These are phyloP conservation scores for Penicillium dipodomyicola DNA, from an alignment of 495 filamentous ascomycete genomes.

Conservation along the genomic window DNA sequence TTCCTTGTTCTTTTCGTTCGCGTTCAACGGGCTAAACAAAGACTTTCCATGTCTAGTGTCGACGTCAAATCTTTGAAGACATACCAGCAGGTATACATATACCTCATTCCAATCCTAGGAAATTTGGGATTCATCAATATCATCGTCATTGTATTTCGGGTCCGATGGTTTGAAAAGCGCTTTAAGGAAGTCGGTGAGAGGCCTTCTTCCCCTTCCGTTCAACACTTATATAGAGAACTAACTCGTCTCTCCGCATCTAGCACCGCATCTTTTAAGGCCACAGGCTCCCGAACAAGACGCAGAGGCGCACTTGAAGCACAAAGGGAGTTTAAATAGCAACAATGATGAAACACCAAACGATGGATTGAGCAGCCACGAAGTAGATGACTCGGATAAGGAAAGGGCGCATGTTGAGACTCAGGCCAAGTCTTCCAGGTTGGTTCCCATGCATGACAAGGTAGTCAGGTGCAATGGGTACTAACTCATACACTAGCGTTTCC, in stretches of 20 bases:
- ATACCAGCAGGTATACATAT: slow-evolving; percentile 42
- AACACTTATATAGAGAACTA: neutral
- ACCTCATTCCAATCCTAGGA: slow-evolving; percentile 33
- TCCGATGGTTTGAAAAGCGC: slow-evolving; percentile 38
- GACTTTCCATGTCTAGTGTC: slow-evolving; percentile 19
- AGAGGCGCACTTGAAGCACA: slow-evolving; percentile 6
- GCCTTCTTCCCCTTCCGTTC: neutral
- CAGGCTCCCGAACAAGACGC: neutral
- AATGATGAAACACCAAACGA: slow-evolving; percentile 2
- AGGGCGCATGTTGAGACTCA: neutral
- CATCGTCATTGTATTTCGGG: slow-evolving; percentile 31
- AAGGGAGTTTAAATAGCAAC: neutral
- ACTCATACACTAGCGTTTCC: slow-evolving; percentile 4
- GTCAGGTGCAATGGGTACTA: neutral
- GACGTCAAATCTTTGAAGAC: slow-evolving; percentile 37
- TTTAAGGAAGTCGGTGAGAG: slow-evolving; percentile 23
- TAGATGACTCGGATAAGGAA: neutral
- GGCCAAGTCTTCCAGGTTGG: slow-evolving; percentile 7
- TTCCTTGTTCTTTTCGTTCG: neutral
- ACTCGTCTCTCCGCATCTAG: slow-evolving; percentile 2
- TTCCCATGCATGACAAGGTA: neutral
- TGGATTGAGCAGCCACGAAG: neutral
- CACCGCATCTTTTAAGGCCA: slow-evolving; percentile 5
- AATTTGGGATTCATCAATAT: slow-evolving; percentile 41
- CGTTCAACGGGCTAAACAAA: neutral